These are phyloP conservation scores for Hemerocallis citrina DNA, from an alignment of 106 monocot species.

Conservation along the genomic window DNA sequence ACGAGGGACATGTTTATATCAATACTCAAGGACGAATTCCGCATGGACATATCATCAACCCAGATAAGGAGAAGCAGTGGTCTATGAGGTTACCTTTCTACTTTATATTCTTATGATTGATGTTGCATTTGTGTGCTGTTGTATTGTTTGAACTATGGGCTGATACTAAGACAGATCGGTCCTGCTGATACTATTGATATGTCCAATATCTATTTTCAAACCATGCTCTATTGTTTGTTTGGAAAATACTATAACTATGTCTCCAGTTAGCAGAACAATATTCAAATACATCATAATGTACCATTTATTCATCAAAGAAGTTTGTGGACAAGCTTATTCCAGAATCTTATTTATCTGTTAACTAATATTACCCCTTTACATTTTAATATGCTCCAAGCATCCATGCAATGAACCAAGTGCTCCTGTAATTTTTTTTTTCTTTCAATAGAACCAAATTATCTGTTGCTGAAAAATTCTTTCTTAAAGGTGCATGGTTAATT, in stretches of 20 bases:
- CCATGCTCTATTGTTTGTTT: no score
- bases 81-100: constrained; percentile 1
- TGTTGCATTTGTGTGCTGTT: no score
- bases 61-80: constrained; percentile 53
- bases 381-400: no score
- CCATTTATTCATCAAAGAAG: not conserved
- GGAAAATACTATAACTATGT: no score
- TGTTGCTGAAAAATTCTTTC: not conserved
- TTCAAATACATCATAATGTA: not conserved
- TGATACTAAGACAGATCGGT: no score
- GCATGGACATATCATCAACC: constrained; percentile 88
- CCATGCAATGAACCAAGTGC: not conserved
- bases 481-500: no score
- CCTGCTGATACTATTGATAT: no score
- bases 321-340: not conserved
- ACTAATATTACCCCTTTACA: no score
- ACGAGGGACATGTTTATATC: constrained; percentile 80
- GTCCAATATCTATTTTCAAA: no score
- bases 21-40: constrained; percentile 69
- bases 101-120: not conserved
- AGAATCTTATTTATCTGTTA: not conserved
- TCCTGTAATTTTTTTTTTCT: not conserved
- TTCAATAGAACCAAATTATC: not conserved
- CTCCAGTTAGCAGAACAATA: no score
- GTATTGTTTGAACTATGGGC: no score